A percentile compares a stretch with the other conserved stretches of the same genome.
These are phyloP conservation scores for Moesziomyces antarcticus DNA, from an alignment of 1,284 basidiomycete genomes.

Conservation along the genomic window DNA sequence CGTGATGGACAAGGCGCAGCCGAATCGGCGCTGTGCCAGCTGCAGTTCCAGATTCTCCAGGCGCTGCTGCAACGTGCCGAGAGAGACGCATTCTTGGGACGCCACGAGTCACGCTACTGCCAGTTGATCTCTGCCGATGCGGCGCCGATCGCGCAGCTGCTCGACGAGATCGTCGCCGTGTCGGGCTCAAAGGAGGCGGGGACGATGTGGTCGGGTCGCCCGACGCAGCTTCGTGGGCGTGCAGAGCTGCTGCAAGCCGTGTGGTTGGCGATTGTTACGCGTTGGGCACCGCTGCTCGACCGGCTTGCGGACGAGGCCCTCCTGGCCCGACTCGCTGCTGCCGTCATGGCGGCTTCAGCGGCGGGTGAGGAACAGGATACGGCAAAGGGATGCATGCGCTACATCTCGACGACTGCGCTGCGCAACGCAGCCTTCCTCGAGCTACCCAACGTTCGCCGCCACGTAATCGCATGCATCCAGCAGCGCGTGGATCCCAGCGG, in stretches of 20 bases:
- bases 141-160: conserved; percentile 5
- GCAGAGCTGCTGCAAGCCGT: conserved; percentile 31
- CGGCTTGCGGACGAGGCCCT: conserved; percentile 3
- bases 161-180: conserved; percentile 6
- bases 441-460: conserved; percentile 38
- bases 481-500: conserved; percentile 1
- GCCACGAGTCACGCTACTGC: conserved; percentile 24
- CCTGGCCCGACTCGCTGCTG: conserved; percentile 17
- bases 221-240: conserved; percentile 1
- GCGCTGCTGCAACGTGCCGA: conserved; percentile 42
- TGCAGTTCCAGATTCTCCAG: conserved; percentile 35
- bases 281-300: conserved; percentile 46
- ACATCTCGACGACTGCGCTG: conserved; percentile 22
- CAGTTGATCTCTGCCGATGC: conserved; percentile 6
- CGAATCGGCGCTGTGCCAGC: conserved; percentile 3
- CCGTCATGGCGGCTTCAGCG: conserved; percentile 7
- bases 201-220: conserved; percentile 21
- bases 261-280: conserved; percentile 48
- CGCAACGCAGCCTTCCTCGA: conserved; percentile 53
- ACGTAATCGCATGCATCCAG: conserved; percentile 17
- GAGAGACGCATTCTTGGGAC: conserved; percentile 18
- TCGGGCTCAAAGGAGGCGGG: background rate
- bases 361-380: background rate
- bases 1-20: background rate
- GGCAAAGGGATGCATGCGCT: conserved; percentile 6